These are phyloP conservation scores for Candida nitratophila DNA, from an alignment of 805 yeast species.

Conservation along the genomic window DNA sequence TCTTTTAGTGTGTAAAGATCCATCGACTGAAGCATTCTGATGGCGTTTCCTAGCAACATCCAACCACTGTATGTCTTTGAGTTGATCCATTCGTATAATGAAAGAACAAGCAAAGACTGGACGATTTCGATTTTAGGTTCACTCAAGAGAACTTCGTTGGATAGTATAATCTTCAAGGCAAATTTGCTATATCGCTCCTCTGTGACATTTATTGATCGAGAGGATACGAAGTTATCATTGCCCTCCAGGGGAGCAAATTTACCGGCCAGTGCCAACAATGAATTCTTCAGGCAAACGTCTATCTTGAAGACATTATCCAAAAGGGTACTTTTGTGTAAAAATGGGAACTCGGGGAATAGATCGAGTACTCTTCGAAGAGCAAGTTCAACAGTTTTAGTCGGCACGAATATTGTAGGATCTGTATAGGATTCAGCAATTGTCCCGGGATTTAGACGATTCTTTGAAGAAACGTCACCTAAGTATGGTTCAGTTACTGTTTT, in stretches of 20 bases:
- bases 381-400: too few species aligned
- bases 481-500: too few species aligned
- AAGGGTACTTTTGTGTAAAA: too few species aligned
- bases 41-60: slow-evolving; percentile 7
- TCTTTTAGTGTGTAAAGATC: slow-evolving; percentile 1
- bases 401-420: too few species aligned
- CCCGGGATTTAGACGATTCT: too few species aligned
- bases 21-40: slow-evolving; percentile 5
- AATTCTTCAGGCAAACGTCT: too few species aligned
- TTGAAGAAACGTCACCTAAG: too few species aligned
- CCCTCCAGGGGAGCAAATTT: not conserved
- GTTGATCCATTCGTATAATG: slow-evolving; percentile 6
- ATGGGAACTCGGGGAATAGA: too few species aligned
- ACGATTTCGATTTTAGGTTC: slow-evolving; percentile 2
- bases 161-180: not conserved
- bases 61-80: slow-evolving; percentile 5
- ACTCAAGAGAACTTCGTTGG: not conserved
- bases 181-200: not conserved
- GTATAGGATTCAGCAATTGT: too few species aligned
- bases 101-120: slow-evolving; percentile 4
- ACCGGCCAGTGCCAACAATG: too few species aligned
- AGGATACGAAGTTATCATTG: not conserved
- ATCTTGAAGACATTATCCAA: too few species aligned
- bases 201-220: not conserved
- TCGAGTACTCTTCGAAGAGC: too few species aligned